Percentiles rank a stretch among this genome's conserved stretches.
Evolutionary conservation across 257 asterid species (phyloP).

Genomic region (Nicotiana paniculata): DNA sequence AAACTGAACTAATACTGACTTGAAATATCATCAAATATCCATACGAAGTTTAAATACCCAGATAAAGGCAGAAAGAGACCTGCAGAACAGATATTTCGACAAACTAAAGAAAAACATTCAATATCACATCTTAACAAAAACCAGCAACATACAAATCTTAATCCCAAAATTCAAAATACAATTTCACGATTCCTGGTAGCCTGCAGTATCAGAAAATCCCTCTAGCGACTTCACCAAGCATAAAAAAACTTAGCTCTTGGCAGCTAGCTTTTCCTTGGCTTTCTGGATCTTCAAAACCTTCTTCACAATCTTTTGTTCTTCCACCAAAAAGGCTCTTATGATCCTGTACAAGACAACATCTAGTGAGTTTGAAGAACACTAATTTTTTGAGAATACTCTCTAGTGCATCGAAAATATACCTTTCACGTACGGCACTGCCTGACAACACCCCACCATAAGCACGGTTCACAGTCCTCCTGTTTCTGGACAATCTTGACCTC

Average conservation of each 20-base stretch:
- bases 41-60: not conserved
- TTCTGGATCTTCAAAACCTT: slow-evolving; percentile 82
- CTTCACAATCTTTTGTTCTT: slow-evolving; percentile 75
- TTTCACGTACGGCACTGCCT: slow-evolving; percentile 72
- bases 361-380: not conserved
- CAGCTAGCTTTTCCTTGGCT: slow-evolving; percentile 58
- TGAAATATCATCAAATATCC: not conserved
- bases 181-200: slow-evolving; percentile 8
- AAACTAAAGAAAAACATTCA: not conserved
- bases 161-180: slow-evolving; percentile 16
- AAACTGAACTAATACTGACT: not conserved
- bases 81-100: slow-evolving; percentile 6
- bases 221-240: slow-evolving; percentile 1
- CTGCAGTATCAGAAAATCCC: slow-evolving; percentile 22
- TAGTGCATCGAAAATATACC: slow-evolving; percentile 19
- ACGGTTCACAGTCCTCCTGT: slow-evolving; percentile 67
- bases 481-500: slow-evolving; percentile 68
- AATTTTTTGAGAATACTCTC: not conserved
- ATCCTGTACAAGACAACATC: slow-evolving; percentile 30
- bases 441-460: slow-evolving; percentile 78
- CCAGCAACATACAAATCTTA: slow-evolving; percentile 8
- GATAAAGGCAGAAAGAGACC: not conserved
- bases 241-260: slow-evolving; percentile 45
- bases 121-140: not conserved
- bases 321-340: slow-evolving; percentile 72